A percentile compares a stretch with the other conserved stretches of the same genome.
Conservation (phyloP, 805 yeast genomes). For the Starmera pachycereana region DNA sequence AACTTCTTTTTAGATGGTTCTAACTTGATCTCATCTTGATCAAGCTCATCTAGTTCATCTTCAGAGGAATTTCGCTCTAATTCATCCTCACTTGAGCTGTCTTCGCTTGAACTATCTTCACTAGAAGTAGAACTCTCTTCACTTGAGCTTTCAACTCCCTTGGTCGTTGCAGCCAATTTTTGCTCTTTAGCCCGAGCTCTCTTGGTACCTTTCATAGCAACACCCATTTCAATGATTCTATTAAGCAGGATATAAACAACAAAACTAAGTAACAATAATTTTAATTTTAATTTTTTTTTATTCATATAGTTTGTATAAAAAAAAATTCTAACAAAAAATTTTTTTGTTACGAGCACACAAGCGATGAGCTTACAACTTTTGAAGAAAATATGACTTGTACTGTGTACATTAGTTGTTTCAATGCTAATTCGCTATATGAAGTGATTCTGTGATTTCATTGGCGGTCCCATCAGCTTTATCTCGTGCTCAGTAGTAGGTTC, state of each 20-base stretch:
- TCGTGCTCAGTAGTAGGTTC: constrained; percentile 12
- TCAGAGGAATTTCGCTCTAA: constrained; percentile 5
- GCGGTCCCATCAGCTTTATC: constrained; percentile 25
- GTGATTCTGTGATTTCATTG: constrained; percentile 9
- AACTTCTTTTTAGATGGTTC: too few relatives aligned
- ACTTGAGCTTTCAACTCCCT: constrained; percentile 16
- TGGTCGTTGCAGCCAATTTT: too few relatives aligned
- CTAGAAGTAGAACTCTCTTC: constrained; percentile 4
- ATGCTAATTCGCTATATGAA: too few relatives aligned
- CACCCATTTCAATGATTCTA: constrained; percentile 8
- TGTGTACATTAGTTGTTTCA: too few relatives aligned
- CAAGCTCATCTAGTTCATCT: constrained; percentile 15
- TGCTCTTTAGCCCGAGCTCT: constrained; percentile 8
- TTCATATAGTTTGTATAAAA: too few relatives aligned
- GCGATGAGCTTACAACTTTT: too few relatives aligned
- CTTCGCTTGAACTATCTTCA: background rate
- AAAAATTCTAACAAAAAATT: too few relatives aligned
- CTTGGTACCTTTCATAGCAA: constrained; percentile 12
- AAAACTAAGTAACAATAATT: background rate
- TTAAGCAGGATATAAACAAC: background rate
- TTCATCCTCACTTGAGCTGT: constrained; percentile 5
- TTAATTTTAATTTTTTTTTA: background rate
- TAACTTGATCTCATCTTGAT: constrained; percentile 9
- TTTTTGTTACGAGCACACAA: constrained; percentile 3
- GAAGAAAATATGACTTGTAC: too few relatives aligned